Conservation (phyloP, 106 monocot species). For the Acanthochlamys bracteata region DNA sequence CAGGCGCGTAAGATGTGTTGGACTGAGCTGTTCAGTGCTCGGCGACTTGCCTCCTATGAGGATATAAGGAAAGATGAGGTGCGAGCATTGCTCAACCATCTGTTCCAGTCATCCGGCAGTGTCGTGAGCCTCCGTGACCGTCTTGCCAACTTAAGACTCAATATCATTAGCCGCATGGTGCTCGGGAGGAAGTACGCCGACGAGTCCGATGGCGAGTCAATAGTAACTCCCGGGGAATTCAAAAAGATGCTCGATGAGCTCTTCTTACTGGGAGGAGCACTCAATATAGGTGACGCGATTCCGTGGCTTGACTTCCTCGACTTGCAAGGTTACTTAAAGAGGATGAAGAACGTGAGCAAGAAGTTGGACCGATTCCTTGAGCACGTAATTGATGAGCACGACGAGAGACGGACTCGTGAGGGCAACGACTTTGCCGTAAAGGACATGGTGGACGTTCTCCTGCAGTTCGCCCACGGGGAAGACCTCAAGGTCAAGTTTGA, state of each 20-base stretch:
- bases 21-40: slow-evolving; percentile 33
- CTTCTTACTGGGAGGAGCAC: slow-evolving; percentile 56
- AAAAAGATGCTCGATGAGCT: slow-evolving; percentile 78
- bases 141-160: slow-evolving; percentile 48
- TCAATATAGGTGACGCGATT: slow-evolving; percentile 57
- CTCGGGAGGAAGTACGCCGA: slow-evolving; percentile 57
- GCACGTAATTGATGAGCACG: slow-evolving; percentile 70
- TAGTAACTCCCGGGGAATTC: slow-evolving; percentile 60
- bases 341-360: slow-evolving; percentile 62
- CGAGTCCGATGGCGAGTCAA: slow-evolving; percentile 5
- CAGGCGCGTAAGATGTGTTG: slow-evolving; percentile 40
- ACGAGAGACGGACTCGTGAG: slow-evolving; percentile 20
- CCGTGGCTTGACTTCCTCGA: slow-evolving; percentile 52
- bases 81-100: slow-evolving; percentile 11
- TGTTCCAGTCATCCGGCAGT: slow-evolving; percentile 3
- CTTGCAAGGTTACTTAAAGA: slow-evolving; percentile 57
- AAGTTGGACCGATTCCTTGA: slow-evolving; percentile 70
- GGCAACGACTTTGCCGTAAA: slow-evolving; percentile 28
- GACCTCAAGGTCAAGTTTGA: slow-evolving; percentile 38
- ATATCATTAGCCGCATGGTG: slow-evolving; percentile 68
- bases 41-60: slow-evolving; percentile 23
- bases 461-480: slow-evolving; percentile 45
- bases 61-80: slow-evolving; percentile 38
- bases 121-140: slow-evolving; percentile 24
- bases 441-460: slow-evolving; percentile 69